Base-by-base conservation (phyloP, 1,284 basidiomycete species). In the Bjerkandera adusta region DNA sequence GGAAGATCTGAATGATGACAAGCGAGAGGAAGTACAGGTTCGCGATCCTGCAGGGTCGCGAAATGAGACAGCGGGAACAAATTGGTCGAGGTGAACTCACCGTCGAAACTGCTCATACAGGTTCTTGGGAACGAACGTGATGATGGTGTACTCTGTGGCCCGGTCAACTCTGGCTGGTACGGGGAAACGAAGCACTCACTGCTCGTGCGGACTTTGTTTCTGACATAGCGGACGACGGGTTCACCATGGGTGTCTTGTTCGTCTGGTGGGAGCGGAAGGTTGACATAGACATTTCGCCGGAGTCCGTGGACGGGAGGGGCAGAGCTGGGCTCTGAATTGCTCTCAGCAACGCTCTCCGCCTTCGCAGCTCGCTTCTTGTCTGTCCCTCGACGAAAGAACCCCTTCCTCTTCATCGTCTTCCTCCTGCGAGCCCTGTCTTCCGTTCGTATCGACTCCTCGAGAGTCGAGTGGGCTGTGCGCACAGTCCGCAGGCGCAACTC, bases 91-190 rank as follows among this genome's bases (percentile, higher is more conserved):
- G n/a, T 22, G 46, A n/a, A 68, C 75, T 47, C 47, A 81, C 85
- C 91, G 79, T 57, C 87, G 76, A 63, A 97, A 96, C 62, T 97
- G 93, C 67, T 95, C 91, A 53, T 84, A 89, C 53, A 96, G 68
- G 63, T 96, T 96, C 75, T 91, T 93, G n/a, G 95, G 95, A 37
- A 97, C 60, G 65, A 97, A 98, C 3, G 93, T 92, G 54, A 96
- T 45, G 49, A 92, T 64, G 25, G 94, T 97, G 69, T 97, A 98
- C 68, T 97, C 90, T 89, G 63, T 16, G 8, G 12, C 18, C 27
- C 42, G 45, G 44, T 49, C 41, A 53, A 50, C 54, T 55, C 24
- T 35, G 38, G 43, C 18, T 45, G 36, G 12, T 32, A 36, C 33
- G 29, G 24, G 34, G 47, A 18, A 43, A 18, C 12, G 49, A 18